phyloP scores from a whole-genome alignment of 2,329 filamentous ascomycete genomes.

The Onygenales sp. region DNA sequence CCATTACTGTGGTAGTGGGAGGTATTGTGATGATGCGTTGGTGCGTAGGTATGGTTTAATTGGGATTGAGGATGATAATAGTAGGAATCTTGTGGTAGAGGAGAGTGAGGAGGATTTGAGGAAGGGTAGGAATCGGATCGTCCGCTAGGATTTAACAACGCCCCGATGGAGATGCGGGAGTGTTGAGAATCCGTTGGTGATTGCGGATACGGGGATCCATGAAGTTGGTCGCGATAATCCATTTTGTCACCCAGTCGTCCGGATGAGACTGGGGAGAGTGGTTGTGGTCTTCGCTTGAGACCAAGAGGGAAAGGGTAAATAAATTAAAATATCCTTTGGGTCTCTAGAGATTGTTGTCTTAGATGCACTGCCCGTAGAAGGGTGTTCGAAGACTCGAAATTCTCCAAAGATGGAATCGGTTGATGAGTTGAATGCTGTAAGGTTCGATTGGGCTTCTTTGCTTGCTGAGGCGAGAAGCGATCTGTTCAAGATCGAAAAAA shows the following conservation, averaged over 20 bases:
- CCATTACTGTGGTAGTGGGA: not conserved
- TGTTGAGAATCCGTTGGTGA: not conserved
- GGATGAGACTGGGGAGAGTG: not conserved
- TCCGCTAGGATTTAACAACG: constrained; percentile 8
- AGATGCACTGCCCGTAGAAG: not conserved
- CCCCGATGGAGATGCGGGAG: constrained; percentile 10
- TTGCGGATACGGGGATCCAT: not conserved
- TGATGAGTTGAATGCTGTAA: no score
- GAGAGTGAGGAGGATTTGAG: not conserved
- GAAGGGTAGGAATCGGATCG: not conserved
- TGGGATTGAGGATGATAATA: constrained; percentile 6
- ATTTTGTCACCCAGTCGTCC: not conserved
- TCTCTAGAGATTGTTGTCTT: not conserved
- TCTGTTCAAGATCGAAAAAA: no score
- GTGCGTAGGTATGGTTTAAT: constrained; percentile 1
- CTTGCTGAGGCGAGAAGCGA: no score
- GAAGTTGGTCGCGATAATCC: not conserved
- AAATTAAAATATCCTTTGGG: no score
- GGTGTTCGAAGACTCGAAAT: no score
- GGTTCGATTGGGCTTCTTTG: no score
- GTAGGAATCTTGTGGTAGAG: not conserved
- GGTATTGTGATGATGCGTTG: not conserved
- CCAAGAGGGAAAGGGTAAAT: not conserved
- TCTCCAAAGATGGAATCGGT: no score
- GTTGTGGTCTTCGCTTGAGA: not conserved